Conservation (phyloP, 108 stramenopile species). For the Licmophora abbreviata region DNA sequence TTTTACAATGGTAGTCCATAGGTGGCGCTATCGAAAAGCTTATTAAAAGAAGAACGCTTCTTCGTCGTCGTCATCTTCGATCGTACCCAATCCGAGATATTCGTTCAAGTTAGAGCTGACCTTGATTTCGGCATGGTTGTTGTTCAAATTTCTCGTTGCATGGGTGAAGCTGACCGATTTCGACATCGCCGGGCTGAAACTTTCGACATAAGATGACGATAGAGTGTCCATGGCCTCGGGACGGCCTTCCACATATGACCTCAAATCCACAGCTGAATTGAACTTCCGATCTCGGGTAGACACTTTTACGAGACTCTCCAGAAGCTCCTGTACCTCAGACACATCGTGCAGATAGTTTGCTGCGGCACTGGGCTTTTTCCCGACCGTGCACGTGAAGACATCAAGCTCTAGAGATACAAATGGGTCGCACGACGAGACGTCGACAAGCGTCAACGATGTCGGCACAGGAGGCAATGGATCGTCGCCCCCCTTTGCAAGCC, state of each 20-base stretch:
- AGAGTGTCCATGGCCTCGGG: neutral
- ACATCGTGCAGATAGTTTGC: slow-evolving; percentile 90
- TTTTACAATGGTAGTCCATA: neutral
- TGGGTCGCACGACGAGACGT: slow-evolving; percentile 65
- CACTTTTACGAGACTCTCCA: slow-evolving; percentile 73
- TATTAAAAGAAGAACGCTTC: slow-evolving; percentile 49
- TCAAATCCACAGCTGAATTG: slow-evolving; percentile 65
- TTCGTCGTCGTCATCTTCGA: slow-evolving; percentile 62
- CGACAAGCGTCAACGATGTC: slow-evolving; percentile 60
- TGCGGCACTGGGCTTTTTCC: slow-evolving; percentile 96
- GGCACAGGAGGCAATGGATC: slow-evolving; percentile 57
- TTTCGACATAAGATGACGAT: too few relatives aligned
- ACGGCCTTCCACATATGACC: slow-evolving; percentile 6
- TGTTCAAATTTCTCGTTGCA: slow-evolving; percentile 11
- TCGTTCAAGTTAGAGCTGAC: slow-evolving; percentile 42
- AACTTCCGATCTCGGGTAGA: slow-evolving; percentile 58
- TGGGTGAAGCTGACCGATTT: slow-evolving; percentile 21
- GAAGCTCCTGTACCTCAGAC: slow-evolving; percentile 84
- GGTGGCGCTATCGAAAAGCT: neutral
- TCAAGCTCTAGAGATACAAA: slow-evolving; percentile 56
- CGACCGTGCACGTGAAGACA: slow-evolving; percentile 89
- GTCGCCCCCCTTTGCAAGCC: slow-evolving; percentile 35
- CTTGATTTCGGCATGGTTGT: slow-evolving; percentile 5
- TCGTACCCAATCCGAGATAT: slow-evolving; percentile 45
- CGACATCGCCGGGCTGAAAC: too few relatives aligned